These are phyloP conservation scores for Cynara cardunculus DNA, from an alignment of 129 eudicot species.

Conservation along the genomic window DNA sequence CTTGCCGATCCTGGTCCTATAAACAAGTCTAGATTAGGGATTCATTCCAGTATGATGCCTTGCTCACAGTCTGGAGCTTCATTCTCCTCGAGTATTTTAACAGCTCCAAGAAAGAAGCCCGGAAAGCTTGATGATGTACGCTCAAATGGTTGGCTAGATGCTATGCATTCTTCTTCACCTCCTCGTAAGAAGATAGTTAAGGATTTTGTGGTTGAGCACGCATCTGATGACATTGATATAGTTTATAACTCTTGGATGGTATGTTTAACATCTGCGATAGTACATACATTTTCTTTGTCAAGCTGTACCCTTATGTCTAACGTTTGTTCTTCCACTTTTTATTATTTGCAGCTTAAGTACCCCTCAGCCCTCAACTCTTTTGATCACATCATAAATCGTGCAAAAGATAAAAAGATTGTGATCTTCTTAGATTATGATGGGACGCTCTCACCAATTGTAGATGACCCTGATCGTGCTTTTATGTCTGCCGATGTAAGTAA, in stretches of 20 bases:
- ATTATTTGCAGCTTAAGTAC: constrained; percentile 46
- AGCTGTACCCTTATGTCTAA: neutral
- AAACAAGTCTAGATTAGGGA: constrained; percentile 65
- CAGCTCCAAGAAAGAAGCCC: constrained; percentile 65
- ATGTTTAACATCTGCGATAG: constrained; percentile 1
- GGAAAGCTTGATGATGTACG: constrained; percentile 74
- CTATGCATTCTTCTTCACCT: constrained; percentile 91
- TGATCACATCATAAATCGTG: constrained; percentile 45
- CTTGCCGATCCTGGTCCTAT: constrained; percentile 62
- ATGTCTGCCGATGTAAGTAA: constrained; percentile 81
- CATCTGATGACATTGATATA: constrained; percentile 60
- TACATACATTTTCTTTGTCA: neutral
- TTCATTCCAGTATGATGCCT: constrained; percentile 45
- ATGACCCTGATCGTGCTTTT: constrained; percentile 94
- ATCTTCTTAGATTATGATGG: constrained; percentile 94
- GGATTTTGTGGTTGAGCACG: constrained; percentile 45
- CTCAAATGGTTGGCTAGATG: constrained; percentile 86
- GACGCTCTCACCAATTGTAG: constrained; percentile 95
- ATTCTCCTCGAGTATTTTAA: constrained; percentile 36
- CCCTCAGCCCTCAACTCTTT: constrained; percentile 81
- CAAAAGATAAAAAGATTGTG: constrained; percentile 59
- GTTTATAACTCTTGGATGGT: constrained; percentile 80
- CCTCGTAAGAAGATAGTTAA: constrained; percentile 67
- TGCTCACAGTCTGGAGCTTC: constrained; percentile 59
- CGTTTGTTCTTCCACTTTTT: neutral